These are phyloP conservation scores for Ceratobasidium sp. DNA, from an alignment of 1,284 basidiomycete genomes.

Conservation along the genomic window DNA sequence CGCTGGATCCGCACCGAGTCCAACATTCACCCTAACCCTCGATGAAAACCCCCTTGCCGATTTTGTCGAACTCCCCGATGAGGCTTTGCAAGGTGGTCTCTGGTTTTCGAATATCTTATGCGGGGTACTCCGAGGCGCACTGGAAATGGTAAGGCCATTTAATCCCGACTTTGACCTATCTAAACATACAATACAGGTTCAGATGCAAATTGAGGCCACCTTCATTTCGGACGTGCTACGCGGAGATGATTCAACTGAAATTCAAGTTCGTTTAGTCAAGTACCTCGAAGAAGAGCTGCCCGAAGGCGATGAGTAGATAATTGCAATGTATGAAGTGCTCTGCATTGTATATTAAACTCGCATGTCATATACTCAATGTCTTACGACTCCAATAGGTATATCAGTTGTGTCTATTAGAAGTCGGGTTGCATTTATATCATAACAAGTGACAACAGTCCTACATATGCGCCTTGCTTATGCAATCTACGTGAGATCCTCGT, in stretches of 20 bases:
- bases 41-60: conserved; percentile 98
- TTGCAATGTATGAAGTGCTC: conserved; percentile 25
- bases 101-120: conserved; percentile 98
- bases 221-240: conserved; percentile 93
- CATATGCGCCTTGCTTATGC: not conserved
- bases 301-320: conserved; percentile 75
- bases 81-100: conserved; percentile 90
- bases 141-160: conserved; percentile 89
- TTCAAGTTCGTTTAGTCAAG: conserved; percentile 90
- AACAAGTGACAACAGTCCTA: not conserved
- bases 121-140: conserved; percentile 91
- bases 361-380: not conserved
- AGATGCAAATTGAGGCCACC: conserved; percentile 93
- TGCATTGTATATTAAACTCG: not conserved
- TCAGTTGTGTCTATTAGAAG: too few relatives aligned
- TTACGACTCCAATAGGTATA: not conserved
- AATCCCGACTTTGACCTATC: not conserved
- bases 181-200: conserved; percentile 72
- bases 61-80: conserved; percentile 96
- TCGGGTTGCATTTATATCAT: not conserved
- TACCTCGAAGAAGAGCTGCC: conserved; percentile 96
- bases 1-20: conserved; percentile 57
- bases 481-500: not conserved
- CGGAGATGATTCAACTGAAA: conserved; percentile 95
- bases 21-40: conserved; percentile 82